A percentile compares a stretch with the other conserved stretches of the same genome.
phyloP scores from a whole-genome alignment of 1,284 basidiomycete genomes.

The Apiotrichum montevideense region DNA sequence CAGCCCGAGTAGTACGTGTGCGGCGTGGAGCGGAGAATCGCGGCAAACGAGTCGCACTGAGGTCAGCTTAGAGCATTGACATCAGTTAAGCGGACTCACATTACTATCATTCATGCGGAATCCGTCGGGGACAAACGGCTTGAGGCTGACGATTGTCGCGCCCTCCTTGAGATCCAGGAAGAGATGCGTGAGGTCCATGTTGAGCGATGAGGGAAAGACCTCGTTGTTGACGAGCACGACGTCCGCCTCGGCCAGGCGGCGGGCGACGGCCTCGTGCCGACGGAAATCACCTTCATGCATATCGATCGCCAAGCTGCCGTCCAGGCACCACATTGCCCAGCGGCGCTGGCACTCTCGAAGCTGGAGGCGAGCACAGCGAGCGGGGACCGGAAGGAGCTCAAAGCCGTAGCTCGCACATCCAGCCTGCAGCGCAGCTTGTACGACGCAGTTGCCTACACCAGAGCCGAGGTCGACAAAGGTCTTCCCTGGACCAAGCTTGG shows the following conservation, averaged over 20 bases:
- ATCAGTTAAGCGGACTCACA: slow-evolving; percentile 26
- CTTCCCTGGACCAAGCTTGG: slow-evolving; percentile 34
- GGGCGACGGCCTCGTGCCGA: slow-evolving; percentile 35
- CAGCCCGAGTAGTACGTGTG: slow-evolving; percentile 39
- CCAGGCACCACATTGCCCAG: slow-evolving; percentile 52
- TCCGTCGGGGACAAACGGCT: slow-evolving; percentile 52
- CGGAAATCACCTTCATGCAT: slow-evolving; percentile 53
- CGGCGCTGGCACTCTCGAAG: slow-evolving; percentile 49
- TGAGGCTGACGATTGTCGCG: slow-evolving; percentile 51
- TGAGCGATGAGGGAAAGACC: slow-evolving; percentile 52
- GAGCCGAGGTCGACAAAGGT: slow-evolving; percentile 53
- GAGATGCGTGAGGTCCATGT: slow-evolving; percentile 51
- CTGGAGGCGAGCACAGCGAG: slow-evolving; percentile 49
- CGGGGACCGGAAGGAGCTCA: slow-evolving; percentile 52
- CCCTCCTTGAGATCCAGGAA: slow-evolving; percentile 55
- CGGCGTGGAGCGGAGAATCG: slow-evolving; percentile 30
- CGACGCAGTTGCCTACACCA: slow-evolving; percentile 54
- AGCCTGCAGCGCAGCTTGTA: slow-evolving; percentile 53
- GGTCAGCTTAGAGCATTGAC: background rate
- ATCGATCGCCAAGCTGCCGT: slow-evolving; percentile 45
- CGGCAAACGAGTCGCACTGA: slow-evolving; percentile 43
- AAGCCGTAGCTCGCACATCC: slow-evolving; percentile 51
- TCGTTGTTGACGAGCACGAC: slow-evolving; percentile 56
- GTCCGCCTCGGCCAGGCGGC: slow-evolving; percentile 48
- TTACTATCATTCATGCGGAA: slow-evolving; percentile 50